Conservation (phyloP, 208 protist species). For the Trypanosoma vivax region DNA sequence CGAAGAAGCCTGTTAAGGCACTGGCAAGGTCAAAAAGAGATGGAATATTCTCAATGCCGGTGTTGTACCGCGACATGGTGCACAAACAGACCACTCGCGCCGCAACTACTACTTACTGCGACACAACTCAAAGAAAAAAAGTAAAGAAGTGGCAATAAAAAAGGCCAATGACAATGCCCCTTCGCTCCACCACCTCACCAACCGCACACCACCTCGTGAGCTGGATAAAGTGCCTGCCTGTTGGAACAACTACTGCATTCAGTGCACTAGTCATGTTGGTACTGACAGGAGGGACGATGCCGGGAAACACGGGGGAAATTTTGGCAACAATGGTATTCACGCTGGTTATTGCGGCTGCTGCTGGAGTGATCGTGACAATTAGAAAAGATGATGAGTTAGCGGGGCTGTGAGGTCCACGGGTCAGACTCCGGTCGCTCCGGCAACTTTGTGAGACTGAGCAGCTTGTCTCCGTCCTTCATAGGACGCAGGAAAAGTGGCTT, state of each 20-base stretch:
- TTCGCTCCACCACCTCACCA: neutral
- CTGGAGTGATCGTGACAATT: conserved; percentile 8
- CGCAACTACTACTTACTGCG: neutral
- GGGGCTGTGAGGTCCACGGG: conserved; percentile 5
- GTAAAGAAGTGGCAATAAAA: conserved; percentile 3
- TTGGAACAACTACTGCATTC: no score
- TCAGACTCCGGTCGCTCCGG: conserved; percentile 32
- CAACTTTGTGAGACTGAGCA: conserved; percentile 17
- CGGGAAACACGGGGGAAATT: neutral
- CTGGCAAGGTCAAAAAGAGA: conserved; percentile 76
- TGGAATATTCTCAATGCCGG: conserved; percentile 75
- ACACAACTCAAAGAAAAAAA: conserved; percentile 2
- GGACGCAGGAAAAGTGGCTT: conserved; percentile 32
- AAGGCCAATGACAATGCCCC: conserved; percentile 3
- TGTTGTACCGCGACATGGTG: conserved; percentile 82
- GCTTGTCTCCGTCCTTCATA: conserved; percentile 30
- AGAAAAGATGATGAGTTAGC: conserved; percentile 11
- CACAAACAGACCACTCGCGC: neutral
- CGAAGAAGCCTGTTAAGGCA: conserved; percentile 51
- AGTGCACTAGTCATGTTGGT: no score
- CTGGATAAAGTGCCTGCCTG: no score
- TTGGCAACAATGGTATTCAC: neutral
- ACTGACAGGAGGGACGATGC: neutral
- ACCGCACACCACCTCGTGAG: no score
- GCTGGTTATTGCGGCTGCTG: neutral